Evolutionary conservation across 148 eudicot species (phyloP).

Genomic region (Persicaria maculosa): DNA sequence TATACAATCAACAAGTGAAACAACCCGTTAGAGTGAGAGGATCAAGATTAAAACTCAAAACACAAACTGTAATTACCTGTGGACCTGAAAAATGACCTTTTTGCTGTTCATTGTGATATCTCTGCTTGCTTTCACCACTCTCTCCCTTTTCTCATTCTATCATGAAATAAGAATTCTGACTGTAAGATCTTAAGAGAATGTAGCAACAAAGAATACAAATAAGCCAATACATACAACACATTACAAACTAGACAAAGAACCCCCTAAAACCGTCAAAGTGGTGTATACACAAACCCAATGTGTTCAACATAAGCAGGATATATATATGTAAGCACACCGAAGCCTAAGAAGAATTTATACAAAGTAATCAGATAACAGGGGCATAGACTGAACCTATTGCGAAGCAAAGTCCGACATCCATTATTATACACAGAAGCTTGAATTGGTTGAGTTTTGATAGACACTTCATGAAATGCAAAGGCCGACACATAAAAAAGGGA

Average conservation of each 20-base stretch:
- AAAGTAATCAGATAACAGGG: background rate
- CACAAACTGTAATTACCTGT: slow-evolving; percentile 44
- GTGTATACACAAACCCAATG: background rate
- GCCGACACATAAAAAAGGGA: too few relatives aligned
- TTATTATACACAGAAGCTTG: too few relatives aligned
- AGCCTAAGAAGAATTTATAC: background rate
- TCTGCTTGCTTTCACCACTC: slow-evolving; percentile 95
- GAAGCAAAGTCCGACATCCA: too few relatives aligned
- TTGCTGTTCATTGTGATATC: slow-evolving; percentile 96
- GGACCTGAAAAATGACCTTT: slow-evolving; percentile 97
- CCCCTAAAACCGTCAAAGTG: background rate
- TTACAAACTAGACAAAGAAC: background rate
- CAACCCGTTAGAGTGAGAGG: background rate
- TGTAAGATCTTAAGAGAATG: background rate
- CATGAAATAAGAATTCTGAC: slow-evolving; percentile 2
- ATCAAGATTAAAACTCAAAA: too few relatives aligned
- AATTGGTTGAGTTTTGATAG: too few relatives aligned
- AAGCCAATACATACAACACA: slow-evolving; percentile 7
- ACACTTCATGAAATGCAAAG: too few relatives aligned
- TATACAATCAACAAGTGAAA: background rate
- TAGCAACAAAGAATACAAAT: background rate
- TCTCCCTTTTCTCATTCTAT: slow-evolving; percentile 96
- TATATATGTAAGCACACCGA: background rate
- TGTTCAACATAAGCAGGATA: background rate
- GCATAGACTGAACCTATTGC: background rate